Evolutionary conservation across 441 rosid genomes (phyloP).

Genomic region (Flueggea neowawraea): DNA sequence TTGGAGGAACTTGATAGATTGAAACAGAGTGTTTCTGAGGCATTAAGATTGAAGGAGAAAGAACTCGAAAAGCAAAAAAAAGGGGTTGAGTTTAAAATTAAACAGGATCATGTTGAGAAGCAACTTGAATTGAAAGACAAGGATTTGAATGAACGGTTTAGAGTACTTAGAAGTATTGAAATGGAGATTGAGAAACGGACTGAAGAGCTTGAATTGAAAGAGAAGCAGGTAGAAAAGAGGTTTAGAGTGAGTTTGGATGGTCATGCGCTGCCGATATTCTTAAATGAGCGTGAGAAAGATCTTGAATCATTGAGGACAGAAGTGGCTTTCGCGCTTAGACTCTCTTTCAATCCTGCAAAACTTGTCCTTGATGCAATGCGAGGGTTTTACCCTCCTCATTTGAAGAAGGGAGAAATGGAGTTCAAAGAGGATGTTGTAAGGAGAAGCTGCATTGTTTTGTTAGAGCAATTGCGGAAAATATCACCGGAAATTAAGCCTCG

Average conservation of each 20-base stretch:
- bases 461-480: conserved; percentile 20
- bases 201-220: neutral
- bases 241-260: conserved; percentile 20
- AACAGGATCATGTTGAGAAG: neutral
- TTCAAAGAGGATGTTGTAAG: conserved; percentile 13
- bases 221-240: neutral
- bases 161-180: neutral
- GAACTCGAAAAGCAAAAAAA: neutral
- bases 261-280: conserved; percentile 20
- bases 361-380: conserved; percentile 34
- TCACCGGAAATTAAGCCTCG: conserved; percentile 8
- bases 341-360: conserved; percentile 33
- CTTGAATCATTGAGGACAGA: conserved; percentile 17
- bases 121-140: conserved; percentile 3
- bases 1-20: neutral
- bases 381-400: conserved; percentile 22
- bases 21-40: neutral
- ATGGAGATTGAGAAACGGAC: neutral
- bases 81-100: neutral
- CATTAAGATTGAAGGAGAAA: conserved; percentile 1
- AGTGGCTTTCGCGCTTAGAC: conserved; percentile 11
- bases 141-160: neutral
- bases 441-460: conserved; percentile 21
- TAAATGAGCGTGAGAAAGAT: conserved; percentile 19
- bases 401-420: conserved; percentile 12